These are phyloP conservation scores for Apophysomyces ossiformis DNA, from an alignment of 371 early-diverging fungal species.

Conservation along the genomic window DNA sequence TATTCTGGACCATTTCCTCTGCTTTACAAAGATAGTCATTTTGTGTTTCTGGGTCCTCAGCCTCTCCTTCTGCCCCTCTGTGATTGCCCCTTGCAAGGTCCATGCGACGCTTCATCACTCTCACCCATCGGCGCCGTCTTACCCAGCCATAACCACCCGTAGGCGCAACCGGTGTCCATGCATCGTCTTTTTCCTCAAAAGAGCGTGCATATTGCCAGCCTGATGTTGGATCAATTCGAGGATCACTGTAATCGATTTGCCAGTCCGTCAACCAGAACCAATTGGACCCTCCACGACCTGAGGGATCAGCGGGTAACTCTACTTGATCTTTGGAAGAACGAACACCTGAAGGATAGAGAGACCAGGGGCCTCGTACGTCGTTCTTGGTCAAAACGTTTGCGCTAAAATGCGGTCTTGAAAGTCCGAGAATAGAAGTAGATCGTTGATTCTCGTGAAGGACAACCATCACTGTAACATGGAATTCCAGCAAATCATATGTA, in stretches of 20 bases:
- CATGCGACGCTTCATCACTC: conserved; percentile 70
- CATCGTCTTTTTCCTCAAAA: conserved; percentile 53
- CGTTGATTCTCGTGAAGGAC: conserved; percentile 72
- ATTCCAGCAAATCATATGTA: conserved; percentile 46
- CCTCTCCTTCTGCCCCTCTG: conserved; percentile 26
- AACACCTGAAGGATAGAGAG: conserved; percentile 48
- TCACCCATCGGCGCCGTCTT: conserved; percentile 72
- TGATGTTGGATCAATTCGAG: conserved; percentile 55
- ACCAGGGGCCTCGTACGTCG: conserved; percentile 66
- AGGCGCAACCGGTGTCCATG: conserved; percentile 57
- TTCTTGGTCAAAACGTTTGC: conserved; percentile 46
- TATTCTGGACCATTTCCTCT: conserved; percentile 6
- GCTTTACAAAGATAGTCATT: conserved; percentile 27
- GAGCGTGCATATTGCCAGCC: conserved; percentile 72
- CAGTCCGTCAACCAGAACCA: conserved; percentile 88
- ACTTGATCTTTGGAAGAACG: conserved; percentile 57
- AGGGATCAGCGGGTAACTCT: conserved; percentile 39
- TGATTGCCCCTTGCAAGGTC: conserved; percentile 45
- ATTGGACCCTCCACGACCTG: conserved; percentile 25
- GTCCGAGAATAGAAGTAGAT: conserved; percentile 46
- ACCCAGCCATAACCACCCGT: conserved; percentile 62
- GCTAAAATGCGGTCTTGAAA: conserved; percentile 55
- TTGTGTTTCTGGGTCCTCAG: background rate
- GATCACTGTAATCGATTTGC: conserved; percentile 68
- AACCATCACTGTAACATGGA: conserved; percentile 63